Base-by-base conservation (phyloP, 345 rosid genomes). In the Jatropha curcas region DNA sequence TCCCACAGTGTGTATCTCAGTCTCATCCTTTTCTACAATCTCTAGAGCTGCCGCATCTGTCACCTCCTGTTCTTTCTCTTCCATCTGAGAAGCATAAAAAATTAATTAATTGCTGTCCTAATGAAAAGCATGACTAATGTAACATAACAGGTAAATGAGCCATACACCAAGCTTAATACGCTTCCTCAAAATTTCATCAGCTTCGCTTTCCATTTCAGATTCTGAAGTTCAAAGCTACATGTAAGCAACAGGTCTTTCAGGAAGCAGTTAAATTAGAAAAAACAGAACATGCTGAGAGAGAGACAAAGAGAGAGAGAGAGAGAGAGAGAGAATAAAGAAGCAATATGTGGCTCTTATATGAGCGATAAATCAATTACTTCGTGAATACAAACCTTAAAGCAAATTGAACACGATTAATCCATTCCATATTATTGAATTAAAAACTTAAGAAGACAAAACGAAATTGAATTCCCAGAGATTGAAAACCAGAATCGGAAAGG, bases 111-210 rank as follows among this genome's bases (percentile, higher is more conserved):
- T 0, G 22, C 39, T n/a, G 45, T 58, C 53, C 51, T 55, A 7
- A 37, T 31, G 5, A 58, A 31, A 24, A 71, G 62, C 22, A 79
- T n/a, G 22, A 19, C 30, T 51, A 52, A 52, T 60, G 10, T 4
- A 60, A 10, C 25, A 28, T 48, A 30, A 12, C 13, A 70, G 11
- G 4, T 41, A 27, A 39, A 28, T 39, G 17, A 33, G 28, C 3
- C 82, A 31, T 84, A 94, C 99, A 16, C 75, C 79, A 8, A 82
- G 69, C 68, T 84, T 90, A 83, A 81, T 73, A 80, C 97, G 97
- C 82, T 94, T 94, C 68, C 84, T 80, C 61, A 12, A 41, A 52
- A 64, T 73, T 77, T 81, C 88, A 60, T 74, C 67, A 67, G 82
- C 83, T 73, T 71, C 87, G 5, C 39, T 78, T 56, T 84, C 93